Evolutionary conservation across 257 asterid species (phyloP), one percentile per base, ranked within the genome.

Genomic region (Osmanthus fragrans): DNA sequence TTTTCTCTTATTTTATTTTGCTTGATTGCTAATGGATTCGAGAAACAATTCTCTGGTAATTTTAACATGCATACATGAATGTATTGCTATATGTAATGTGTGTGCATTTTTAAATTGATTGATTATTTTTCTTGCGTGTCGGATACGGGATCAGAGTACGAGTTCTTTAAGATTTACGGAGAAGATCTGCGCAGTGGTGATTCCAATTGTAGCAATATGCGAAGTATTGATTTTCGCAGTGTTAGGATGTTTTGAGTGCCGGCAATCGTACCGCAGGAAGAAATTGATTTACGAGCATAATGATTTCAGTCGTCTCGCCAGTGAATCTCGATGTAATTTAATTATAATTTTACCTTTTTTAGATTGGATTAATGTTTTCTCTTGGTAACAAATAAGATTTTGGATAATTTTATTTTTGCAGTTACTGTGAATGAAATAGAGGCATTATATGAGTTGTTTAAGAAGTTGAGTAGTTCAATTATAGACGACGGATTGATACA

Each of bases 401-500:
- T 8, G 18, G 33, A 5, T 5, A 30, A 37, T 12, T 42, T 19
- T 25, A 5, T 3, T 70, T 73, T 71, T 86, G 87, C 92, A 92
- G 99, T 92, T 79, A 78, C 86, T 10, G 83, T 92, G 11, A 91
- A 92, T 81, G 99, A 94, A 82, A 84, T 94, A 76, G 97, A 92
- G 80, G 97, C 97, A 39, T 80, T 94, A 75, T 75, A 87, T 77
- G 97, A 94, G 92, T 75, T 94, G 87, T 94, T 87, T 82, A 92
- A 94, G 87, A 84, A 89, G 88, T 79, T 92, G 63, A 92, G 99
- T 60, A 76, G 99, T 72, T 90, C 95, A 0, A 90, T 94, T 66
- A 88, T 91, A 21, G 97, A 90, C 63, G 97, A 94, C n/a, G 99
- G 96, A 11, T 89, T 90, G 82, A 92, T 94, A 72, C 94, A 92